Evolutionary conservation across 257 asterid genomes (phyloP).

Genomic region (Capsicum chinense): DNA sequence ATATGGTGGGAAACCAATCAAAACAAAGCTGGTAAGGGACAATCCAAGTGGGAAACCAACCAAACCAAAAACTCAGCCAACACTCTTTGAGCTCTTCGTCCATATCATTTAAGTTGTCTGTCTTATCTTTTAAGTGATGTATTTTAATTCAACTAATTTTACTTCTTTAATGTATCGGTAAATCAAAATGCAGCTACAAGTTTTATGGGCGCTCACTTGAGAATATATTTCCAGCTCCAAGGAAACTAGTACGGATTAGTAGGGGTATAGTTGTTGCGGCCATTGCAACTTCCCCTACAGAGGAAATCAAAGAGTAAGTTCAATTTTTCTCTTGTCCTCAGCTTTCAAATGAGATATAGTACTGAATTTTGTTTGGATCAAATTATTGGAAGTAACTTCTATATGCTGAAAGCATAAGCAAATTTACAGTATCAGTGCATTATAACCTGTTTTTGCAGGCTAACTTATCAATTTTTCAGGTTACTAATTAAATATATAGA

Average conservation of each 20-base stretch:
- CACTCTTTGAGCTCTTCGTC: not conserved
- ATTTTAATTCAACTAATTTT: not conserved
- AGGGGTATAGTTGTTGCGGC: constrained; percentile 53
- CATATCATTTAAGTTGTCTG: not conserved
- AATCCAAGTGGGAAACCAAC: not conserved
- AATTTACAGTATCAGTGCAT: not conserved
- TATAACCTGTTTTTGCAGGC: not conserved
- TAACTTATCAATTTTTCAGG: too few species aligned
- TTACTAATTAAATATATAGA: too few species aligned
- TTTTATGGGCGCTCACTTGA: constrained; percentile 47
- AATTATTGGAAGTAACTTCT: not conserved
- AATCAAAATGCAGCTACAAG: constrained; percentile 49
- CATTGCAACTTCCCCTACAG: constrained; percentile 54
- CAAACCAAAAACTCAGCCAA: not conserved
- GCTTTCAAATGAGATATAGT: not conserved
- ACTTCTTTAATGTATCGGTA: not conserved
- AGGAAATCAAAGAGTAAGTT: constrained; percentile 71
- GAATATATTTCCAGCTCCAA: constrained; percentile 38
- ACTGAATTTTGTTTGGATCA: not conserved
- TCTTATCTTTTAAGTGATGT: too few species aligned
- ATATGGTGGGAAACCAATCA: too few species aligned
- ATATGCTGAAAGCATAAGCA: not conserved
- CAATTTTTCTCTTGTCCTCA: constrained; percentile 6
- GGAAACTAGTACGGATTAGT: constrained; percentile 40
- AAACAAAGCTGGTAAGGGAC: not conserved